A percentile compares a stretch with the other conserved stretches of the same genome.
Evolutionary conservation across 2,329 filamentous ascomycete species (phyloP).

Genomic region (Aspergillus carbonarius): DNA sequence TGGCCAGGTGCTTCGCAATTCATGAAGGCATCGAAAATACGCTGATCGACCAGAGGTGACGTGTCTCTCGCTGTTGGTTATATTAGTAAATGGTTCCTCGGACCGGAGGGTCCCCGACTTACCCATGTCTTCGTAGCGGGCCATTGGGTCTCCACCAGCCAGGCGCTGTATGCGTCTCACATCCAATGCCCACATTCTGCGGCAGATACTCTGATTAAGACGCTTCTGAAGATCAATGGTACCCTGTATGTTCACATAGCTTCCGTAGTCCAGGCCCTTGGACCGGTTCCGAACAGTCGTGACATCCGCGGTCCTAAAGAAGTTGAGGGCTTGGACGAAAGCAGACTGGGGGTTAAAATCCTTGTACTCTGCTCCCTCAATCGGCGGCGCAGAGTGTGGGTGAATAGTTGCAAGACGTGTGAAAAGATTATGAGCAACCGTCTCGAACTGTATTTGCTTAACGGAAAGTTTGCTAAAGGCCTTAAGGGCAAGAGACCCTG

Average conservation of each 20-base stretch:
- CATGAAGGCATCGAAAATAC: slow-evolving; percentile 42
- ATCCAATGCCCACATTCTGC: slow-evolving; percentile 45
- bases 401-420: slow-evolving; percentile 50
- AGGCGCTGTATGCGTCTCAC: slow-evolving; percentile 42
- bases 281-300: slow-evolving; percentile 38
- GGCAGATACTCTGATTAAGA: slow-evolving; percentile 41
- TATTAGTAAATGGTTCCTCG: not conserved
- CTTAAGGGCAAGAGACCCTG: slow-evolving; percentile 47
- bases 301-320: slow-evolving; percentile 41
- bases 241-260: slow-evolving; percentile 46
- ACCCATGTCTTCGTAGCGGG: slow-evolving; percentile 41
- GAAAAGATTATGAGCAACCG: slow-evolving; percentile 48
- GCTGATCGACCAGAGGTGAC: slow-evolving; percentile 33
- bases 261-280: slow-evolving; percentile 42
- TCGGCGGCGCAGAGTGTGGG: slow-evolving; percentile 42
- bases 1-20: slow-evolving; percentile 38
- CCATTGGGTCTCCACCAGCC: slow-evolving; percentile 37
- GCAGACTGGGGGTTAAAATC: slow-evolving; percentile 44
- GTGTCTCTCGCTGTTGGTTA: slow-evolving; percentile 29
- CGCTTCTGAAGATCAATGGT: slow-evolving; percentile 42
- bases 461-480: slow-evolving; percentile 47
- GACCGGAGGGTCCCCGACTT: slow-evolving; percentile 13
- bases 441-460: slow-evolving; percentile 51
- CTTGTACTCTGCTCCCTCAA: slow-evolving; percentile 40
- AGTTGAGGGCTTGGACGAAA: slow-evolving; percentile 41